A percentile compares a stretch with the other conserved stretches of the same genome.
Evolutionary conservation across 768 basidiomycete species (phyloP).

Genomic region (Antrodiella citrinella): DNA sequence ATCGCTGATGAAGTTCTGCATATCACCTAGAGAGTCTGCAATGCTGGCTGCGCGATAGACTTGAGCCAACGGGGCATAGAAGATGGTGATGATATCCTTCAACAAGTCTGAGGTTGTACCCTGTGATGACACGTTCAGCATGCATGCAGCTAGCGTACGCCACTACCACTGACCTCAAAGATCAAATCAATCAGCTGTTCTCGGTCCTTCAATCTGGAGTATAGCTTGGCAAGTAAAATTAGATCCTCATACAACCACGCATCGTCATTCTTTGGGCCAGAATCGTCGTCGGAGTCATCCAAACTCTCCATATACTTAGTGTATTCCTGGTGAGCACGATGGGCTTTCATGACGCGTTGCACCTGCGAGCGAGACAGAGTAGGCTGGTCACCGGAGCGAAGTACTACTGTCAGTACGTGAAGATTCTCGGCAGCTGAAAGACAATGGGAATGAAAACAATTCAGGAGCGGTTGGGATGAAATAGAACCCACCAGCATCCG

Average conservation of each 20-base stretch:
- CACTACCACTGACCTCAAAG: constrained; percentile 66
- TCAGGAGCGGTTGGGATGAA: neutral
- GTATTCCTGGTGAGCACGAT: constrained; percentile 76
- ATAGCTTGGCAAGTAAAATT: constrained; percentile 68
- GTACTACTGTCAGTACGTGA: constrained; percentile 70
- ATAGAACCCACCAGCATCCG: constrained; percentile 60
- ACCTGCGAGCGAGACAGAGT: constrained; percentile 69
- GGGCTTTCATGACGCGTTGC: constrained; percentile 70
- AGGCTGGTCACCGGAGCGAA: constrained; percentile 74
- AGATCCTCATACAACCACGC: constrained; percentile 96
- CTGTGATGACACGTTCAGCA: constrained; percentile 33
- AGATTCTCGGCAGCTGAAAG: constrained; percentile 54
- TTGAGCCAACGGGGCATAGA: constrained; percentile 92
- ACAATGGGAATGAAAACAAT: constrained; percentile 1
- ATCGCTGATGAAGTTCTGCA: constrained; percentile 93
- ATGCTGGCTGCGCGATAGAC: constrained; percentile 98
- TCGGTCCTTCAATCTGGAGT: constrained; percentile 75
- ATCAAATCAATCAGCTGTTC: constrained; percentile 90
- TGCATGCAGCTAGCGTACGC: neutral
- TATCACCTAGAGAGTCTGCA: constrained; percentile 82
- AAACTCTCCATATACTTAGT: constrained; percentile 46
- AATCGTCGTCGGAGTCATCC: constrained; percentile 85
- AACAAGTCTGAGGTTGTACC: constrained; percentile 91
- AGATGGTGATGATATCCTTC: constrained; percentile 98
- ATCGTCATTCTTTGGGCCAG: constrained; percentile 89